A percentile compares a stretch with the other conserved stretches of the same genome.
These are phyloP conservation scores for Malus hybrid DNA, from an alignment of 331 rosid genomes.

Conservation along the genomic window DNA sequence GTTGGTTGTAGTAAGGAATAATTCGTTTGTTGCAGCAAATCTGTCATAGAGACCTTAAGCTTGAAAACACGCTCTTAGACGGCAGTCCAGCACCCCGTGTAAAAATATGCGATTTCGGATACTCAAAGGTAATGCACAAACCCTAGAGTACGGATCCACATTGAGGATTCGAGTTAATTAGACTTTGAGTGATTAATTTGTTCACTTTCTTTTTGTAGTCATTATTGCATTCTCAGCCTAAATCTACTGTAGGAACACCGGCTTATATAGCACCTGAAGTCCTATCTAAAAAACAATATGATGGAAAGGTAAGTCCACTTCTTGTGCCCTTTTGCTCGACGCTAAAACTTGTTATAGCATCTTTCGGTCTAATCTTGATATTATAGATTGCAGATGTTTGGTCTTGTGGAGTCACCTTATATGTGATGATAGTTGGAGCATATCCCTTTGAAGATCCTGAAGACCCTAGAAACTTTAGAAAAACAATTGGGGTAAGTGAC, in stretches of 20 bases:
- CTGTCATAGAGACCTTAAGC: constrained; percentile 89
- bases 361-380: constrained; percentile 2
- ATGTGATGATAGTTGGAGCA: constrained; percentile 74
- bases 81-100: constrained; percentile 73
- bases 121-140: constrained; percentile 62
- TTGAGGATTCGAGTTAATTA: not conserved
- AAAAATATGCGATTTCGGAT: constrained; percentile 82
- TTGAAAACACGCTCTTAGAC: constrained; percentile 75
- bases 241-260: constrained; percentile 77
- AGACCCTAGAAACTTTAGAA: constrained; percentile 61
- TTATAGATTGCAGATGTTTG: constrained; percentile 83
- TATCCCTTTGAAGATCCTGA: constrained; percentile 79
- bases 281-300: constrained; percentile 53
- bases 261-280: constrained; percentile 92
- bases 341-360: not conserved
- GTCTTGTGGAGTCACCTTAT: constrained; percentile 91
- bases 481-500: constrained; percentile 51
- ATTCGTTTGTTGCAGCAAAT: constrained; percentile 50
- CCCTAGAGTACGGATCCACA: not conserved
- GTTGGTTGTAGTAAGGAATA: constrained; percentile 4
- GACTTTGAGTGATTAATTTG: constrained; percentile 13
- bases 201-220: constrained; percentile 39
- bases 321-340: not conserved
- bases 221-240: constrained; percentile 68
- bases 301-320: constrained; percentile 55